phyloP scores from a whole-genome alignment of 1,284 basidiomycete genomes.

The Bondarzewia mesenterica region DNA sequence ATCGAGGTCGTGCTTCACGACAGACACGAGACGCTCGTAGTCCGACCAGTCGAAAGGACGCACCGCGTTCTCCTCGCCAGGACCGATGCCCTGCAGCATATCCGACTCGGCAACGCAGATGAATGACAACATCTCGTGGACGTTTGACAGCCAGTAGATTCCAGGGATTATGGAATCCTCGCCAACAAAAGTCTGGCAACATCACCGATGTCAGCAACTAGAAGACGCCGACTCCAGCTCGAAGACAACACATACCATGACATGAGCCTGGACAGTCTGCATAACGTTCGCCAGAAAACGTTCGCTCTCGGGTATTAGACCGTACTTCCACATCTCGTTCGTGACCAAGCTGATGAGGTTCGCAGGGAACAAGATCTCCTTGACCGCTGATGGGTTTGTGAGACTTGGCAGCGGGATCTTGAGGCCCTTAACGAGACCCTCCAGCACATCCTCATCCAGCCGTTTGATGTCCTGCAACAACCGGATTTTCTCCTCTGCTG shows the following conservation, averaged over 20 bases:
- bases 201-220: conserved; percentile 6
- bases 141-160: conserved; percentile 98
- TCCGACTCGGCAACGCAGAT: conserved; percentile 98
- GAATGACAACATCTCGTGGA: conserved; percentile 99
- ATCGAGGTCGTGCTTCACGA: conserved; percentile 98
- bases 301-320: conserved; percentile 94
- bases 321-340: conserved; percentile 99
- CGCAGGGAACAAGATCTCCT: conserved; percentile 99
- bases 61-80: conserved; percentile 87
- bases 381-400: conserved; percentile 87
- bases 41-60: conserved; percentile 95
- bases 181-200: conserved; percentile 70
- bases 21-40: conserved; percentile 92
- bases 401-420: conserved; percentile 91
- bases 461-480: conserved; percentile 89
- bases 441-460: conserved; percentile 91
- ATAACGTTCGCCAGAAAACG: conserved; percentile 98
- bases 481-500: conserved; percentile 91
- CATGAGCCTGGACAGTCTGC: conserved; percentile 96
- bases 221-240: background rate
- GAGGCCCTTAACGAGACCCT: conserved; percentile 84
- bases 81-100: conserved; percentile 96
- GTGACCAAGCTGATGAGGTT: conserved; percentile 96
- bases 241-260: conserved; percentile 81
- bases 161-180: conserved; percentile 96